Evolutionary conservation across 129 eudicot genomes (phyloP).

Genomic region (Flaveria sonorensis): DNA sequence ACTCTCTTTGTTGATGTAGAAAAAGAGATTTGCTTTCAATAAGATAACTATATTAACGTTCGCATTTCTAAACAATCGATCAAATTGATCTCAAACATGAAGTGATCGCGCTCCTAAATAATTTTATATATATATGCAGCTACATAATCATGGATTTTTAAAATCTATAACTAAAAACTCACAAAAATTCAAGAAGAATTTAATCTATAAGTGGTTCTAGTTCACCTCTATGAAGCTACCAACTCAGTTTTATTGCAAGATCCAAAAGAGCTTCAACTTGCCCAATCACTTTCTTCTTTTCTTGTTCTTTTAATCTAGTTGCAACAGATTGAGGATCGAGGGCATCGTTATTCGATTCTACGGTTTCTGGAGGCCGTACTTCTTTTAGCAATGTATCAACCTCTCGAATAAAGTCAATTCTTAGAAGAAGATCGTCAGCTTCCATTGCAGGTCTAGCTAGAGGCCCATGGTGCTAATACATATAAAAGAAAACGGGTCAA

Average conservation of each 20-base stretch:
- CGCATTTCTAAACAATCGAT: no score
- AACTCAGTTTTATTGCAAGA: constrained; percentile 69
- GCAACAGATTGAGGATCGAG: constrained; percentile 90
- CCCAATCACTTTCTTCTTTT: constrained; percentile 68
- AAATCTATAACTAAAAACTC: background rate
- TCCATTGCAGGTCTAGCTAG: constrained; percentile 60
- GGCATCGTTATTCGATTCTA: constrained; percentile 38
- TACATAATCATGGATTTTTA: background rate
- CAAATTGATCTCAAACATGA: no score
- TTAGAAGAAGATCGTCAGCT: constrained; percentile 72
- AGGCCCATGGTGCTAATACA: constrained; percentile 83
- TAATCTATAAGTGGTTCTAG: background rate
- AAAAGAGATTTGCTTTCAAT: no score
- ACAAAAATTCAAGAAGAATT: background rate
- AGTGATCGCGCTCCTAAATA: background rate
- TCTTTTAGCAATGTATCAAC: constrained; percentile 73
- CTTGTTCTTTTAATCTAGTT: constrained; percentile 75
- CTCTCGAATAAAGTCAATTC: constrained; percentile 90
- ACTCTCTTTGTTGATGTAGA: no score
- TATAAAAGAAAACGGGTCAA: background rate
- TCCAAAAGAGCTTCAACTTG: constrained; percentile 80
- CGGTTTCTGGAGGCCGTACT: constrained; percentile 52
- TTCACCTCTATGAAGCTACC: constrained; percentile 47
- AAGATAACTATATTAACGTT: no score
- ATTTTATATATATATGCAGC: background rate